Base-by-base conservation (phyloP, 208 protist species). In the Acanthamoeba lenticulata region DNA sequence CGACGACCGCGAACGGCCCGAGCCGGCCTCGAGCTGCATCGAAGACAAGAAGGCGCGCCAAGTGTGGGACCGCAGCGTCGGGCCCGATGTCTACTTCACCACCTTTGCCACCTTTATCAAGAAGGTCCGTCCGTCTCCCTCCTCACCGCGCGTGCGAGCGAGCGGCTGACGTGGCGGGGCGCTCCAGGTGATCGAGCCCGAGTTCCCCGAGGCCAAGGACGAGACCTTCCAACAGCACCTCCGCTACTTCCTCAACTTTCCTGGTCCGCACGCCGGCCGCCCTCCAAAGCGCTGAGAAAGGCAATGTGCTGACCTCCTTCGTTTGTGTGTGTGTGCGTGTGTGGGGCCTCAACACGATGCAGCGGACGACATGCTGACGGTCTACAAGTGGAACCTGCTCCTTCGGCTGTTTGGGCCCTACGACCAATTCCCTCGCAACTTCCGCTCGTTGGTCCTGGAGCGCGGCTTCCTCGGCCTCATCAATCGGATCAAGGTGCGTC, bases 321-420 rank as follows among this genome's bases (percentile, higher is more conserved):
- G 9, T 52, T 5, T 52, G 47, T 83, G 6, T 13, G 19, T 29
- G 42, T 83, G 72, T 83, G 47, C 29, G 6, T 17, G 19, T 38
- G n/a, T 92, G 17, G 4, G 15, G 55, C 11, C 74, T 74, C 17
- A 3, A 77, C 24, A 19, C 29, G 62, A 27, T 72, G 32, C 44
- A 69, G 52, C 42, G 36, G 62, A 93, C 34, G 47, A 69, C 36
- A 77, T 79, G 88, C 15, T 93, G 36, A 93, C 88, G 24, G 44
- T 60, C 5, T 93, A 93, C 62, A 93, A 93, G 34, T 93, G 88
- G 88, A 93, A 93, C 42, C 65, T 93, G 21, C 88, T 93, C 6
- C 19, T 93, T 4, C 52, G 88, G 13, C 62, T 93, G 32, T 93
- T 93, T 47, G 88, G 88, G 32, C 88, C 88, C 24, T 93, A 93